Conservation (phyloP, 2,329 filamentous ascomycete species). For the Capronia americana region DNA sequence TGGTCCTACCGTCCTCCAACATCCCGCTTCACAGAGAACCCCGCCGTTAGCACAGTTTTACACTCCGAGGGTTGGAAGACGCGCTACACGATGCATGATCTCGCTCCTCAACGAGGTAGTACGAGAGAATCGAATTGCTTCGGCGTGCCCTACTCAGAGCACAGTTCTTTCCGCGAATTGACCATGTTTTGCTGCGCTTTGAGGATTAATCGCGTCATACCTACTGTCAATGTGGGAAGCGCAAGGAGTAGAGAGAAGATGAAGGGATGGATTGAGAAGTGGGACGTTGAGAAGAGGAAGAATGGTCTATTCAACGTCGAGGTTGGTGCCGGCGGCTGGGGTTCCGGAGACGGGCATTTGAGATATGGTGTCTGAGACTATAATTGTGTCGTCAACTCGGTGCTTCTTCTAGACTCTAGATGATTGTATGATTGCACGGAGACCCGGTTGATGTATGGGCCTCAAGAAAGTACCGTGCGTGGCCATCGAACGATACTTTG, state of each 20-base stretch:
- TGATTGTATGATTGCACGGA: background rate
- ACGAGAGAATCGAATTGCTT: slow-evolving; percentile 84
- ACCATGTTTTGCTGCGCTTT: slow-evolving; percentile 91
- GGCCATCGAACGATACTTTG: background rate
- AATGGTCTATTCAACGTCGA: slow-evolving; percentile 62
- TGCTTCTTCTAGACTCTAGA: background rate
- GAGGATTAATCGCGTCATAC: slow-evolving; percentile 86
- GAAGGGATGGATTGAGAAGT: slow-evolving; percentile 70
- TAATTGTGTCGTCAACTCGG: background rate
- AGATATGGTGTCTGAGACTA: slow-evolving; percentile 31
- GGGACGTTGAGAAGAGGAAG: slow-evolving; percentile 67
- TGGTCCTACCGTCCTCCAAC: slow-evolving; percentile 87
- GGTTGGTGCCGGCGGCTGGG: slow-evolving; percentile 43
- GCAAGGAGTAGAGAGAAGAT: slow-evolving; percentile 69
- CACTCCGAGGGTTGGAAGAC: slow-evolving; percentile 75
- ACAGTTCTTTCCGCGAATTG: slow-evolving; percentile 91
- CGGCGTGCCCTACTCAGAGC: slow-evolving; percentile 93
- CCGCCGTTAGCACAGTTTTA: slow-evolving; percentile 69
- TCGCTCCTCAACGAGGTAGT: slow-evolving; percentile 82
- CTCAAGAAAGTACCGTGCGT: background rate
- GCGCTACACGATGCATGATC: slow-evolving; percentile 72
- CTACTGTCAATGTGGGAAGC: slow-evolving; percentile 85
- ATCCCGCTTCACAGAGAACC: slow-evolving; percentile 66
- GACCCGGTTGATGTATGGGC: background rate
- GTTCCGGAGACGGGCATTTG: slow-evolving; percentile 36